Evolutionary conservation across 2,329 filamentous ascomycete species (phyloP).

Genomic region (Tolypocladium tundrense): DNA sequence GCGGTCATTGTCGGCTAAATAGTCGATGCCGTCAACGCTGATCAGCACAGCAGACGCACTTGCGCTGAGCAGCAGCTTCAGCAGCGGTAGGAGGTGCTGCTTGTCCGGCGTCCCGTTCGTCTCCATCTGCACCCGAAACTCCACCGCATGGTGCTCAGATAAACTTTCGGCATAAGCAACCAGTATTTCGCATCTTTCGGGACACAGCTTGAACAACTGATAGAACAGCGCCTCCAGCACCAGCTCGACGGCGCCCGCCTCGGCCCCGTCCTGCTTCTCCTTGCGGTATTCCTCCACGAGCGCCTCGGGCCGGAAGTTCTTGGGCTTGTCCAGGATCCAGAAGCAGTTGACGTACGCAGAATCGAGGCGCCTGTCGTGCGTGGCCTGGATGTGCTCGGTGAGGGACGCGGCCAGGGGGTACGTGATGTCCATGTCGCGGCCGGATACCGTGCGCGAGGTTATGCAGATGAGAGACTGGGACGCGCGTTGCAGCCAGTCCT

Average conservation of each 20-base stretch:
- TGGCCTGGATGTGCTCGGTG: not conserved
- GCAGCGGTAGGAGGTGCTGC: not conserved
- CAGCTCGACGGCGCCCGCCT: not conserved
- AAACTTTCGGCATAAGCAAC: not conserved
- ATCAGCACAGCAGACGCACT: not conserved
- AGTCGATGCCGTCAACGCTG: not conserved
- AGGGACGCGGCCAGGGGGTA: not conserved
- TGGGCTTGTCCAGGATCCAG: not conserved
- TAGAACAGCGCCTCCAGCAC: not conserved
- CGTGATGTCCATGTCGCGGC: not conserved
- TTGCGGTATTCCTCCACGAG: not conserved
- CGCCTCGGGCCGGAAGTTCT: not conserved
- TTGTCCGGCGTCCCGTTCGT: not conserved
- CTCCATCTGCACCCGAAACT: not conserved
- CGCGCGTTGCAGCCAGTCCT: not conserved
- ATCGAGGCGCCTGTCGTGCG: not conserved
- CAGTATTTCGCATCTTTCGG: not conserved
- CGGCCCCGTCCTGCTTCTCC: not conserved
- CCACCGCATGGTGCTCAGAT: not conserved
- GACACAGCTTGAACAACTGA: not conserved
- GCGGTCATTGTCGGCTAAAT: not conserved
- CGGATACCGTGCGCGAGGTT: not conserved
- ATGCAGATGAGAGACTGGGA: not conserved
- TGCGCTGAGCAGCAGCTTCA: not conserved
- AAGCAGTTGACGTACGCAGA: not conserved